phyloP scores from a whole-genome alignment of 768 basidiomycete species.

The Tylopilus plumbeoviolaceoides region DNA sequence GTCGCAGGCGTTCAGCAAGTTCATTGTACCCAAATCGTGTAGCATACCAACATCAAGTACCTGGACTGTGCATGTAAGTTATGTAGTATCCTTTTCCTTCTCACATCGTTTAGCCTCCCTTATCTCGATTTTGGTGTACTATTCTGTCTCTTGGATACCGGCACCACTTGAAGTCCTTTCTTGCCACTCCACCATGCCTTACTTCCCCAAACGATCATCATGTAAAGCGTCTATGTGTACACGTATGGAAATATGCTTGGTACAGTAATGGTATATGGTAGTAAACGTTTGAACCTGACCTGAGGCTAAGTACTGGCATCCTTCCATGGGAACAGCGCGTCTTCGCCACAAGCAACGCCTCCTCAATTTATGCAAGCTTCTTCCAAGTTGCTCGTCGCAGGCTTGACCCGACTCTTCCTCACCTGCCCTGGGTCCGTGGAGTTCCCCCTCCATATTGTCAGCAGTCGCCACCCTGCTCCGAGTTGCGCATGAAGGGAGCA shows the following conservation, averaged over 20 bases:
- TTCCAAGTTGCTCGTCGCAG: slow-evolving; percentile 22
- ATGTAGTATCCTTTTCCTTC: slow-evolving; percentile 7
- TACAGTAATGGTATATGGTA: slow-evolving; percentile 5
- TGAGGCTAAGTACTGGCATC: neutral
- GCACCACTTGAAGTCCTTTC: no score
- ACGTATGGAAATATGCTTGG: neutral
- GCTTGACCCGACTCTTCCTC: slow-evolving; percentile 22
- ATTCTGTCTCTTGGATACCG: neutral
- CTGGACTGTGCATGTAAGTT: slow-evolving; percentile 6
- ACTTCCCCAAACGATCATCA: neutral
- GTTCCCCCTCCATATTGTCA: no score
- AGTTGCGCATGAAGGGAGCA: no score
- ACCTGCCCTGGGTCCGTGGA: neutral
- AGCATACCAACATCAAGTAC: slow-evolving; percentile 18
- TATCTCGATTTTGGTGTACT: neutral
- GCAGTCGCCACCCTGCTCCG: no score
- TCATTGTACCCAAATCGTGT: slow-evolving; percentile 16
- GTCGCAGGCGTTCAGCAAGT: slow-evolving; percentile 9
- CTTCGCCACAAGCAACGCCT: slow-evolving; percentile 24
- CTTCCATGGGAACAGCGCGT: slow-evolving; percentile 21
- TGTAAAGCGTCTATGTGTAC: slow-evolving; percentile 1
- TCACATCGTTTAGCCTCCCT: neutral
- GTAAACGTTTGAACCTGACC: neutral
- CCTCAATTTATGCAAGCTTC: slow-evolving; percentile 31
- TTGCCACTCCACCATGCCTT: neutral